Percentiles rank a stretch among this genome's conserved stretches.
phyloP scores from a whole-genome alignment of 371 early-diverging fungal genomes.

The Mortierella sp. region DNA sequence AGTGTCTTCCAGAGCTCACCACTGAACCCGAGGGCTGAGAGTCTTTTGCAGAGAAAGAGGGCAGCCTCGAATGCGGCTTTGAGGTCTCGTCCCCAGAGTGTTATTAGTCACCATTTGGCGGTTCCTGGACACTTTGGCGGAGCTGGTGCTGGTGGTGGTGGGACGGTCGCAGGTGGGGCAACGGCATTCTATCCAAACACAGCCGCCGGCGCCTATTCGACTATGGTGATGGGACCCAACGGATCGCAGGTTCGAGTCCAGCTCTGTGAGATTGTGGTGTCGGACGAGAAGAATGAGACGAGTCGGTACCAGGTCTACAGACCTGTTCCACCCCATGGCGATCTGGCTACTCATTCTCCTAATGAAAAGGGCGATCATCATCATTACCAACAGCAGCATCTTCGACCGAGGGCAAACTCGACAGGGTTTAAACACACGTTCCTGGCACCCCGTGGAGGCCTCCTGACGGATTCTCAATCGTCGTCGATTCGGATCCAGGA shows the following conservation, averaged over 20 bases:
- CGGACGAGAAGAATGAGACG: conserved; percentile 52
- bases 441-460: conserved; percentile 16
- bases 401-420: conserved; percentile 6
- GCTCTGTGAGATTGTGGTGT: conserved; percentile 49
- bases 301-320: conserved; percentile 52
- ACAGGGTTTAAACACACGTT: conserved; percentile 25
- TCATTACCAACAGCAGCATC: neutral
- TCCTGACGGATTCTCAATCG: conserved; percentile 21
- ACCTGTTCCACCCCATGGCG: conserved; percentile 28
- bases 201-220: conserved; percentile 33
- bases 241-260: conserved; percentile 38
- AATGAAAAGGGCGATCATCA: neutral
- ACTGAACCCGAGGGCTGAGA: conserved; percentile 45
- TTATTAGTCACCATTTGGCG: conserved; percentile 13
- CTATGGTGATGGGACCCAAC: conserved; percentile 47
- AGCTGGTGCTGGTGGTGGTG: neutral
- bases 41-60: conserved; percentile 45
- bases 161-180: conserved; percentile 6
- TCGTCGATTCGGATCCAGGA: conserved; percentile 36
- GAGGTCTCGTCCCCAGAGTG: conserved; percentile 39
- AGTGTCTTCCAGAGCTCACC: conserved; percentile 44
- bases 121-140: conserved; percentile 36
- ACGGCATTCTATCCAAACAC: conserved; percentile 32
- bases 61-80: conserved; percentile 45
- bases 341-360: neutral